A percentile compares a stretch with the other conserved stretches of the same genome.
Conservation (phyloP, 768 basidiomycete genomes). For the Mycena sanguinolenta region DNA sequence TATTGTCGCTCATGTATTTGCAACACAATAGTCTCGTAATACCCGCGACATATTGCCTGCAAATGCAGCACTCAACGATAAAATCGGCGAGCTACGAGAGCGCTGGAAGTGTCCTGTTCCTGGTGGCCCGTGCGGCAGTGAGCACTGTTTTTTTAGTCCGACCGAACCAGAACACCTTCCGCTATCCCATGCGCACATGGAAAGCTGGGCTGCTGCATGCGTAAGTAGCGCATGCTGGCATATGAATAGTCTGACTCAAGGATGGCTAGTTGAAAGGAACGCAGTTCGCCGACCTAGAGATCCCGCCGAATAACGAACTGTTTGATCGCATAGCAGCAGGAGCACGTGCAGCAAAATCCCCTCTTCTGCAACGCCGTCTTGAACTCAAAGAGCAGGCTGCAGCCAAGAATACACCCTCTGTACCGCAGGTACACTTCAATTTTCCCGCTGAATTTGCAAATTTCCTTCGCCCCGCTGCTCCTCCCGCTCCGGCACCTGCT, state of each 20-base stretch:
- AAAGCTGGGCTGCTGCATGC: background rate
- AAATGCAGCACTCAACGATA: background rate
- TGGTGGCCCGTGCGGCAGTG: background rate
- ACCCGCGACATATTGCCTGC: conserved; percentile 7
- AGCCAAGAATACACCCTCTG: background rate
- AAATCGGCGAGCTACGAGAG: background rate
- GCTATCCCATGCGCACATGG: background rate
- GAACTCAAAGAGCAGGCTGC: background rate
- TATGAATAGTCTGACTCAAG: too few species aligned
- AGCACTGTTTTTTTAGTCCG: background rate
- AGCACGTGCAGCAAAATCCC: background rate
- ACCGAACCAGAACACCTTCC: background rate
- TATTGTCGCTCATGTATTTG: too few species aligned
- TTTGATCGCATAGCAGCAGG: background rate
- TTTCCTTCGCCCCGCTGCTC: background rate
- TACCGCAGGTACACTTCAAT: background rate
- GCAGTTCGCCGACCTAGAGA: background rate
- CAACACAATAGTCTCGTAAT: too few species aligned
- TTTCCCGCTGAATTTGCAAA: background rate
- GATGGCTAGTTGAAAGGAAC: background rate
- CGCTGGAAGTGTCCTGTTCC: background rate
- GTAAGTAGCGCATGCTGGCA: background rate
- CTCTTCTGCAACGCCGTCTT: background rate
- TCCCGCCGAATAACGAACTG: background rate
- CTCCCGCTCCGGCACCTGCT: too few species aligned